These are phyloP conservation scores for Candida montana DNA, from an alignment of 805 yeast genomes.

Conservation along the genomic window DNA sequence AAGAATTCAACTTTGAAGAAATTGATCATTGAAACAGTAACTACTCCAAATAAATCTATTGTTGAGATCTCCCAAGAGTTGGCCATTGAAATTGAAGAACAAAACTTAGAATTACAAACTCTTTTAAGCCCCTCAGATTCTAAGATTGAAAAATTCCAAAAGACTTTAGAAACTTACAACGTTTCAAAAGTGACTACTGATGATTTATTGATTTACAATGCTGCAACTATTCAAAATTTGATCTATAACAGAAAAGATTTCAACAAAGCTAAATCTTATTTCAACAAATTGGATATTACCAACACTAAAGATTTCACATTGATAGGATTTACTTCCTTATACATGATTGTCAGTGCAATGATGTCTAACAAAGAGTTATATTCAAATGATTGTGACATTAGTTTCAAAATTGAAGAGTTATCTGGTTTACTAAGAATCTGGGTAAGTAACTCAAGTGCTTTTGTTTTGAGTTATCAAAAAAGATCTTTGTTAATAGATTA, in stretches of 20 bases:
- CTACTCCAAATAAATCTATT: conserved; percentile 15
- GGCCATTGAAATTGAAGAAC: conserved; percentile 13
- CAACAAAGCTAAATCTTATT: conserved; percentile 20
- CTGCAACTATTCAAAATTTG: conserved; percentile 26
- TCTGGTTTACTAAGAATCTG: conserved; percentile 30
- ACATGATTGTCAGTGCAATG: conserved; percentile 21
- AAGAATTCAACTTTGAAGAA: conserved; percentile 19
- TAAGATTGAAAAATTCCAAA: conserved; percentile 19
- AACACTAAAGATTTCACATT: conserved; percentile 15
- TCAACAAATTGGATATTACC: conserved; percentile 18
- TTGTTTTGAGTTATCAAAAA: conserved; percentile 22
- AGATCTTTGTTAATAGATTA: conserved; percentile 30
- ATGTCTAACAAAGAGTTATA: conserved; percentile 14
- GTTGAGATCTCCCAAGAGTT: conserved; percentile 14
- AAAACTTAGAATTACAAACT: conserved; percentile 22
- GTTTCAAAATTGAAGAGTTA: conserved; percentile 26
- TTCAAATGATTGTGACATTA: conserved; percentile 15
- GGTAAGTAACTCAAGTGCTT: conserved; percentile 29
- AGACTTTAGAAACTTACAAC: conserved; percentile 17
- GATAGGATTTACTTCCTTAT: conserved; percentile 29
- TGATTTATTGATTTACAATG: conserved; percentile 21
- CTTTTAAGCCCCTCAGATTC: conserved; percentile 26
- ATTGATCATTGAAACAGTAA: conserved; percentile 21
- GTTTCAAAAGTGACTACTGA: conserved; percentile 18
- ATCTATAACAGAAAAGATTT: conserved; percentile 22